Percentiles rank a stretch among this genome's conserved stretches.
phyloP scores from a whole-genome alignment of 2,329 filamentous ascomycete species.

The Hymenoscyphus fraxineus region DNA sequence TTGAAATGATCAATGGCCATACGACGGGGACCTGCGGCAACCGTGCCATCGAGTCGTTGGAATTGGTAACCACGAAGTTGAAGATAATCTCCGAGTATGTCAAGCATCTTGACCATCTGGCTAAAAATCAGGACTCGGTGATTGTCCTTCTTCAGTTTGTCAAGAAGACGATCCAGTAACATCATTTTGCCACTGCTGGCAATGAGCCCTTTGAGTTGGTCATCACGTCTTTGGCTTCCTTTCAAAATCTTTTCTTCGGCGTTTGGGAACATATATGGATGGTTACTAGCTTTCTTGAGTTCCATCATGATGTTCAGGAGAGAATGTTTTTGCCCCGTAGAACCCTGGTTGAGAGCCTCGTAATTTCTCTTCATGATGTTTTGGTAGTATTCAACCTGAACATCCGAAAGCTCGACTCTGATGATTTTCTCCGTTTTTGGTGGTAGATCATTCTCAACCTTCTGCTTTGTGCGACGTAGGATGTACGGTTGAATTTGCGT shows the following conservation, averaged over 20 bases:
- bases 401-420: constrained; percentile 91
- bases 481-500: constrained; percentile 89
- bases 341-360: constrained; percentile 84
- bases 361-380: constrained; percentile 98
- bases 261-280: constrained; percentile 95
- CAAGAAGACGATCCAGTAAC: constrained; percentile 90
- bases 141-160: constrained; percentile 87
- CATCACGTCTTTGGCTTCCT: constrained; percentile 77
- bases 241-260: constrained; percentile 85
- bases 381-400: constrained; percentile 97
- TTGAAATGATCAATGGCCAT: constrained; percentile 99
- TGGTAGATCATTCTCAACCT: constrained; percentile 92
- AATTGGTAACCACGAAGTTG: constrained; percentile 91
- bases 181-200: constrained; percentile 99
- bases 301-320: constrained; percentile 99
- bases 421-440: constrained; percentile 99
- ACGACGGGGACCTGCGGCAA: constrained; percentile 79
- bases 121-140: constrained; percentile 98
- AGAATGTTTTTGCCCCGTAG: constrained; percentile 88
- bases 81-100: constrained; percentile 92
- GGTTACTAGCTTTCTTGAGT: constrained; percentile 97
- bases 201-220: constrained; percentile 87
- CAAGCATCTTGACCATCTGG: constrained; percentile 98
- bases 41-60: constrained; percentile 92
- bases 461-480: constrained; percentile 92